Conservation (phyloP, 768 basidiomycete genomes). For the Suillus bovinus region DNA sequence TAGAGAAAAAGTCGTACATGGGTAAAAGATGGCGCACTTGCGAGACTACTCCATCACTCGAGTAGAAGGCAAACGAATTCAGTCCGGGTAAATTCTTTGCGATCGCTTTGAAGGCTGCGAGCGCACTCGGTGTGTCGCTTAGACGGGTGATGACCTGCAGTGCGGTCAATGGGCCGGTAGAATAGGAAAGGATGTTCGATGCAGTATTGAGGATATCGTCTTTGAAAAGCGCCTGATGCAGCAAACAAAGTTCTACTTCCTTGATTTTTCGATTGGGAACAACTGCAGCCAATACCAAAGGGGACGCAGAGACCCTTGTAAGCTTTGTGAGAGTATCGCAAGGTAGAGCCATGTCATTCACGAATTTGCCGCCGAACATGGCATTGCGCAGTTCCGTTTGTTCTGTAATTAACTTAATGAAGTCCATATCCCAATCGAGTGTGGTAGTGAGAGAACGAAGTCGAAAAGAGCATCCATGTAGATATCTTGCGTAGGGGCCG, state of each 20-base stretch:
- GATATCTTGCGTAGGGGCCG: conserved; percentile 20
- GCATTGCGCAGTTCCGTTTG: conserved; percentile 20
- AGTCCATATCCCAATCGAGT: conserved; percentile 23
- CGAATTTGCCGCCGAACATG: conserved; percentile 25
- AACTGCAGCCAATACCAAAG: conserved; percentile 25
- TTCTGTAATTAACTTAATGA: conserved; percentile 23
- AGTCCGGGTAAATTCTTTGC: conserved; percentile 20
- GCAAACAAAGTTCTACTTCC: conserved; percentile 27
- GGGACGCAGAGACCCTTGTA: conserved; percentile 25
- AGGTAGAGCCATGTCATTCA: conserved; percentile 13
- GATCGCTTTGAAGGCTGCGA: conserved; percentile 21
- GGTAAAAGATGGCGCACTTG: conserved; percentile 13
- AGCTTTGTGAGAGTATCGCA: conserved; percentile 19
- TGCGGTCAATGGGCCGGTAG: conserved; percentile 20
- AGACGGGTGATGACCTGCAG: conserved; percentile 25
- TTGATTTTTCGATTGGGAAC: conserved; percentile 25
- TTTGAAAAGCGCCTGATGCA: conserved; percentile 25
- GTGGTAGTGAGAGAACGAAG: conserved; percentile 25
- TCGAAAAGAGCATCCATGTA: conserved; percentile 25
- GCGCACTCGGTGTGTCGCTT: conserved; percentile 16
- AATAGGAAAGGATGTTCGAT: conserved; percentile 22
- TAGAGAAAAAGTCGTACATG: background rate
- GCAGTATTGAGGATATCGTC: conserved; percentile 25
- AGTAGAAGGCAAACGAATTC: conserved; percentile 23
- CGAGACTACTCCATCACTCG: conserved; percentile 25